These are phyloP conservation scores for Vinca minor DNA, from an alignment of 257 asterid genomes.

Conservation along the genomic window DNA sequence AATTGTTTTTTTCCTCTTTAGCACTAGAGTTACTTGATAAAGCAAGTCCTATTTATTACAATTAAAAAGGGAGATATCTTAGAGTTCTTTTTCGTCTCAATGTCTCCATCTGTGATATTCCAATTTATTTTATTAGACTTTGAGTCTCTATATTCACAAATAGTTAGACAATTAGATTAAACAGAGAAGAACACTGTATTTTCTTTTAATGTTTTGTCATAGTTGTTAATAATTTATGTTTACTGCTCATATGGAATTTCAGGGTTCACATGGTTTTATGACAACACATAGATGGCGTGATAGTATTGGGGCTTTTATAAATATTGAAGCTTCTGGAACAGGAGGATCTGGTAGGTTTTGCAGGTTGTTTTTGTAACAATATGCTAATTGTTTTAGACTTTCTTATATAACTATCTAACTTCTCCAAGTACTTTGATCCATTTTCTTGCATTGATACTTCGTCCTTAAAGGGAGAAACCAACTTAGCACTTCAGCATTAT, in stretches of 20 bases:
- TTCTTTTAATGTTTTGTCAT: neutral
- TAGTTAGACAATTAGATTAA: neutral
- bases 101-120: neutral
- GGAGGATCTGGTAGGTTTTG: slow-evolving; percentile 76
- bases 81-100: neutral
- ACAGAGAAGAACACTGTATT: neutral
- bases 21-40: neutral
- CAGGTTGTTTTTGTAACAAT: neutral
- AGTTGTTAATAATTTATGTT: neutral
- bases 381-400: neutral
- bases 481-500: neutral
- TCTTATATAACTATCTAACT: neutral
- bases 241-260: slow-evolving; percentile 22
- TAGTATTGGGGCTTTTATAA: slow-evolving; percentile 78
- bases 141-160: neutral
- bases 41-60: neutral
- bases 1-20: neutral
- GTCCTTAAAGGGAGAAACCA: neutral
- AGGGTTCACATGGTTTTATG: slow-evolving; percentile 99
- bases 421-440: neutral
- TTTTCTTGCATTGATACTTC: neutral
- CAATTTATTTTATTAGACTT: neutral
- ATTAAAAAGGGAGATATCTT: neutral
- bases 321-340: slow-evolving; percentile 93
- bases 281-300: slow-evolving; percentile 89